These are phyloP conservation scores for Candida lessepsii DNA, from an alignment of 805 yeast species.

Conservation along the genomic window DNA sequence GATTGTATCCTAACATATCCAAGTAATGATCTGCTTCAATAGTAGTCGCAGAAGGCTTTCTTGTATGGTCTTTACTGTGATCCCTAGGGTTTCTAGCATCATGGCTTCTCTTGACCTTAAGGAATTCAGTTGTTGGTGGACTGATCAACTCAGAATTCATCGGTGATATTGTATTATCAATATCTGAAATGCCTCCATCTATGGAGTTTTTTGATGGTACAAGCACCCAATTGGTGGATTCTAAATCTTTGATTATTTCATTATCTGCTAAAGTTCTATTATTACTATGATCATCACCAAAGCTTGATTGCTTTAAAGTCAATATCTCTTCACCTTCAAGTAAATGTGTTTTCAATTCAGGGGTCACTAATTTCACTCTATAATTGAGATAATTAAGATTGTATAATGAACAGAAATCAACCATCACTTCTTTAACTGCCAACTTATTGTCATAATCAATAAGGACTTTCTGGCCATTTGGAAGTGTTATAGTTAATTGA, in stretches of 20 bases:
- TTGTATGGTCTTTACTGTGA: background rate
- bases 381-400: slow-evolving; percentile 28
- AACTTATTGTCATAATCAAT: slow-evolving; percentile 9
- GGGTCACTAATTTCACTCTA: slow-evolving; percentile 21
- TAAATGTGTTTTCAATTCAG: slow-evolving; percentile 7
- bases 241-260: slow-evolving; percentile 12
- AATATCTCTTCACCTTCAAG: slow-evolving; percentile 1
- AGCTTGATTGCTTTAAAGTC: slow-evolving; percentile 7
- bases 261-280: slow-evolving; percentile 6
- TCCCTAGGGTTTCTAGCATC: background rate
- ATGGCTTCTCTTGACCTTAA: background rate
- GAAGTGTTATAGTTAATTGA: slow-evolving; percentile 12
- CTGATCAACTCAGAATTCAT: slow-evolving; percentile 8
- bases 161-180: slow-evolving; percentile 14
- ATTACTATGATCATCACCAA: background rate
- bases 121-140: slow-evolving; percentile 9
- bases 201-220: slow-evolving; percentile 7
- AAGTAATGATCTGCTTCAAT: slow-evolving; percentile 23
- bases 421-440: slow-evolving; percentile 25
- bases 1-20: slow-evolving; percentile 27
- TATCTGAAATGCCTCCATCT: slow-evolving; percentile 5
- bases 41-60: background rate
- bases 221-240: slow-evolving; percentile 10
- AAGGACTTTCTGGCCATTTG: slow-evolving; percentile 6
- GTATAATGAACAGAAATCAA: slow-evolving; percentile 28